Evolutionary conservation across 305 asterid species (phyloP), one percentile per base, ranked within the genome.

Genomic region (Solanum hybrid): DNA sequence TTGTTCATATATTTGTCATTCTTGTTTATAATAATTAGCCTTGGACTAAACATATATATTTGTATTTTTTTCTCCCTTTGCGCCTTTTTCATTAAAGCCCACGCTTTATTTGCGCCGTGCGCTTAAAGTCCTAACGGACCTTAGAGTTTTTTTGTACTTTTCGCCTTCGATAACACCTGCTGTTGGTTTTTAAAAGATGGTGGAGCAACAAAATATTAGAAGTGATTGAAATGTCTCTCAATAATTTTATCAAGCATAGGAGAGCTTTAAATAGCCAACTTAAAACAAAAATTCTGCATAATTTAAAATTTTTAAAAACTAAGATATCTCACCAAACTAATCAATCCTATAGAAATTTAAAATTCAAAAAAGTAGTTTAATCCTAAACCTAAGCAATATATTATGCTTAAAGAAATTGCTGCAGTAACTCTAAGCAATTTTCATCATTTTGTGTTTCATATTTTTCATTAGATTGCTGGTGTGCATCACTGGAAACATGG

Each of bases 401-500:
- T 69, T 26, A 69, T 24, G 17, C 31, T 24, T 11, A 24, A 69
- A 69, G 76, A 69, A 69, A 10, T 24, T 24, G 13, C 76, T 69
- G 32, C 75, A 24, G 76, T 69, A 69, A 24, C 31, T 69, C 31
- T 10, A 69, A 69, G 76, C 32, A 24, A 66, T 2, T 69, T 69
- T 69, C 32, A 69, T 2, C 88, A 90, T 29, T 32, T 69, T 91
- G 84, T 38, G 42, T 73, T 40, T 22, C 81, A 27, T 91, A 56
- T 76, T 91, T 51, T 89, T 89, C 90, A 32, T 69, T 71, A 97
- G 99, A 95, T 96, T 91, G 96, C 96, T 86, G 99, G 99, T 87
- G 94, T 97, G 91, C 96, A 96, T 92, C 91, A 94, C 93, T 97
- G 99, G 99, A 97, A 96, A 90, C 99, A 96, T 92, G 98, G 99